Base-by-base conservation (phyloP, 495 filamentous ascomycete species). In the Haplographium delicatum region DNA sequence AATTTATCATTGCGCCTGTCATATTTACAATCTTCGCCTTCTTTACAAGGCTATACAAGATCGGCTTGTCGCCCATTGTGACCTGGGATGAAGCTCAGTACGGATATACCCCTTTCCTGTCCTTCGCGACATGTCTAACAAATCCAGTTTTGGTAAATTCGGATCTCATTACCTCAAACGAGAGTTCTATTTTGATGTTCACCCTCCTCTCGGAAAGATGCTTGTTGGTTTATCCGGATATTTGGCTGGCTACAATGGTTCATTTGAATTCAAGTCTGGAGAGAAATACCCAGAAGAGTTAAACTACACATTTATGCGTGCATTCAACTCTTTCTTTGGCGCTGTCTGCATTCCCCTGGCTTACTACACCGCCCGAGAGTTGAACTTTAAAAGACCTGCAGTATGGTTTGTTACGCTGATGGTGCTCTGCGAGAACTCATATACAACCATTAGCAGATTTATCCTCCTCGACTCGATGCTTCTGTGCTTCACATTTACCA, bases 61-160 rank as follows among this genome's bases (percentile, higher is more conserved):
- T 98, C 66, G 93, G 93, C 44, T 76, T 91, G 50, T 97, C 93
- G 44, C 79, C 86, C 53, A 96, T 98, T 62, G 93, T 98, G 27
- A 98, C 93, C 27, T 98, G 93, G 93, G 93, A 98, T 69, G 90
- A 96, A 78, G 90, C 90, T 48, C 90, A 96, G 88, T 95, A 82
- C 72, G 85, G 71, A 42, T 10, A 16, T 15, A 4, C 22, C 38
- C 42, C 31, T 41, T 53, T 28, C 45, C n/a, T 30, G 48, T 54
- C 41, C 53, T 55, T 43, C 42, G 37, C 34, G 23, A 50, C n/a
- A 24, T 28, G 28, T 44, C 31, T 50, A 20, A 38, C 37, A 44
- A 40, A 64, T 35, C 10, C 65, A 96, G 90, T 67, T 98, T 98
- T 69, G 93, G 93, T 59, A 98, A 98, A 69, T 98, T 98, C 68